Base-by-base conservation (phyloP, 495 filamentous ascomycete species). In the Annulohypoxylon stygium region DNA sequence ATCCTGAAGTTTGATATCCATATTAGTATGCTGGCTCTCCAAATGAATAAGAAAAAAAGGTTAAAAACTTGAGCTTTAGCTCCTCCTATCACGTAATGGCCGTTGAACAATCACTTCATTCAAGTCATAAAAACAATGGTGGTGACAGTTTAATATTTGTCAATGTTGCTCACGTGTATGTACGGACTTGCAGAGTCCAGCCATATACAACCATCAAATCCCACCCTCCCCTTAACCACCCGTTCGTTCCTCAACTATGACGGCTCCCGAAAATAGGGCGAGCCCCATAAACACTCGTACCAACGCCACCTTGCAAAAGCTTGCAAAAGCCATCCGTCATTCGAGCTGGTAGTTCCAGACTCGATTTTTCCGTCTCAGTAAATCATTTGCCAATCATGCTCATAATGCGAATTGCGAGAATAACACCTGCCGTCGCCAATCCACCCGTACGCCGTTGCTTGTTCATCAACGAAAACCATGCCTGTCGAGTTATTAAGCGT, bases 1-100 rank as follows among this genome's bases (percentile, higher is more conserved):
- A 91, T 75, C 85, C 88, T 2, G 84, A 88, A 73, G 65, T 90
- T 67, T 90, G 79, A 78, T 11, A 16, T 30, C 30, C 30, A 30
- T 48, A 7, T 57, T 36, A 16, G 14, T n/a, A 43, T 60, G 16
- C 20, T 11, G 36, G 14, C 2, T n/a, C n/a, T 61, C 45, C 14
- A 12, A 16, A 4, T 43, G 2, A 39, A 1, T 14, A 3, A 45
- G n/a, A 41, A 23, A 34, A 23, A 16, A 18, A 11, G 34, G 18
- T n/a, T 25, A 18, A 48, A 23, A n/a, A 36, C 50, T 26, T 8
- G 9, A 18, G 14, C 6, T 33, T 43, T 50, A 47, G 37, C 9
- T 1, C 34, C 47, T 30, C 1, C 2, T 30, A 58, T 59, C 18
- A 71, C 20, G 25, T 23, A 11, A 62, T 10, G 37, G n/a, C 4